Percentiles rank a stretch among this genome's conserved stretches.
Conservation (phyloP, 208 protist species). For the Acanthamoeba castellanii region DNA sequence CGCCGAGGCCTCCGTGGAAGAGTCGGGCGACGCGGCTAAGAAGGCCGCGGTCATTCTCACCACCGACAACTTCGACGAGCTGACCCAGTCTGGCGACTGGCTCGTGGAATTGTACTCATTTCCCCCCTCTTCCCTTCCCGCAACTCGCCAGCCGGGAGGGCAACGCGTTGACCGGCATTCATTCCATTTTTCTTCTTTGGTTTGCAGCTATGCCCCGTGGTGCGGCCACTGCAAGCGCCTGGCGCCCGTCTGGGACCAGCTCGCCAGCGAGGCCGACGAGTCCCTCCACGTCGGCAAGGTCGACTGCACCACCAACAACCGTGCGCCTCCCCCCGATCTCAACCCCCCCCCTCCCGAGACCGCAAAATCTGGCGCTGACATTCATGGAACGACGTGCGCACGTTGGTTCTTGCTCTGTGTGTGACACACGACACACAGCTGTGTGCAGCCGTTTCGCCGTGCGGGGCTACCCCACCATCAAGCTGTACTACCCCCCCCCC, state of each 20-base stretch:
- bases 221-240: constrained; percentile 74
- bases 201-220: constrained; percentile 64
- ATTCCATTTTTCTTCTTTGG: neutral
- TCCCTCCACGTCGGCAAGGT: constrained; percentile 34
- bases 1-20: neutral
- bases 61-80: neutral
- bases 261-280: neutral
- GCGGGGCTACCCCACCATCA: constrained; percentile 67
- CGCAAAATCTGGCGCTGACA: neutral
- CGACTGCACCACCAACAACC: constrained; percentile 47
- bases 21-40: neutral
- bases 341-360: neutral
- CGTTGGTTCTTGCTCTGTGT: too few relatives aligned
- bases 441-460: constrained; percentile 37
- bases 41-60: neutral
- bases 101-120: constrained; percentile 34
- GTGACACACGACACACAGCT: neutral
- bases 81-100: neutral
- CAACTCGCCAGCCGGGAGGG: neutral
- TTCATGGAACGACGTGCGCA: too few relatives aligned
- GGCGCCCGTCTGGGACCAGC: constrained; percentile 62
- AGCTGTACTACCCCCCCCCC: neutral
- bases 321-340: neutral
- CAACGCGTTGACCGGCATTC: neutral
- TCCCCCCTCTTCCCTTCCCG: neutral